A percentile compares a stretch with the other conserved stretches of the same genome.
phyloP scores from a whole-genome alignment of 345 rosid genomes.

The Gynandropsis gynandra region DNA sequence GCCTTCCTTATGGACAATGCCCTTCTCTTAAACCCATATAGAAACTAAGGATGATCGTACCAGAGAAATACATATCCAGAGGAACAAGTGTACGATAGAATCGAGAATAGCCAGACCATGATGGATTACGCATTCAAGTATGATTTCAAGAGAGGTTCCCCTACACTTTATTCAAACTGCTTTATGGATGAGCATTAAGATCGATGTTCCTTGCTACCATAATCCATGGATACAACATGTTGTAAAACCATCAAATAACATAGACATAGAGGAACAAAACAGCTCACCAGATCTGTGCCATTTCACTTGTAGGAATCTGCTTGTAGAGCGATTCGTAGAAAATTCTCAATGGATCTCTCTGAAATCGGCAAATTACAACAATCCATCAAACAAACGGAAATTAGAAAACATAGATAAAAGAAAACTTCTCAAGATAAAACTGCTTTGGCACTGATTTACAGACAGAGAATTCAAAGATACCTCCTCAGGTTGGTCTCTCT shows the following conservation, averaged over 20 bases:
- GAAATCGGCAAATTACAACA: conserved; percentile 29
- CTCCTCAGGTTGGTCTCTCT: conserved; percentile 76
- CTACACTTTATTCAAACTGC: neutral
- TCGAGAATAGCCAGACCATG: neutral
- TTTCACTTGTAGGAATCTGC: conserved; percentile 75
- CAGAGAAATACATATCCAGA: neutral
- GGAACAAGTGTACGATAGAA: too few relatives aligned
- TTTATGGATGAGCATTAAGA: neutral
- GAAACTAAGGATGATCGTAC: conserved; percentile 9
- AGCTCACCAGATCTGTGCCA: conserved; percentile 92
- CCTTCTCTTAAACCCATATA: neutral
- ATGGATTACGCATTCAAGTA: neutral
- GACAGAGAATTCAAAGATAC: conserved; percentile 25
- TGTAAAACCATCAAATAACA: neutral
- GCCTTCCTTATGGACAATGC: neutral
- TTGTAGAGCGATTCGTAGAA: conserved; percentile 73
- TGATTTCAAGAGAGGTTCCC: neutral
- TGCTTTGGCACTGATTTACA: conserved; percentile 1
- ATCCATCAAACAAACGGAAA: neutral
- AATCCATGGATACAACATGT: conserved; percentile 1
- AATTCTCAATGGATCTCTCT: conserved; percentile 95
- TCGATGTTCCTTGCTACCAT: neutral
- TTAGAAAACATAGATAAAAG: neutral
- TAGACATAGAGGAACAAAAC: neutral
- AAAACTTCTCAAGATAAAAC: neutral